phyloP scores from a whole-genome alignment of 2,329 filamentous ascomycete species.

The Chaetoscypha palmicola region DNA sequence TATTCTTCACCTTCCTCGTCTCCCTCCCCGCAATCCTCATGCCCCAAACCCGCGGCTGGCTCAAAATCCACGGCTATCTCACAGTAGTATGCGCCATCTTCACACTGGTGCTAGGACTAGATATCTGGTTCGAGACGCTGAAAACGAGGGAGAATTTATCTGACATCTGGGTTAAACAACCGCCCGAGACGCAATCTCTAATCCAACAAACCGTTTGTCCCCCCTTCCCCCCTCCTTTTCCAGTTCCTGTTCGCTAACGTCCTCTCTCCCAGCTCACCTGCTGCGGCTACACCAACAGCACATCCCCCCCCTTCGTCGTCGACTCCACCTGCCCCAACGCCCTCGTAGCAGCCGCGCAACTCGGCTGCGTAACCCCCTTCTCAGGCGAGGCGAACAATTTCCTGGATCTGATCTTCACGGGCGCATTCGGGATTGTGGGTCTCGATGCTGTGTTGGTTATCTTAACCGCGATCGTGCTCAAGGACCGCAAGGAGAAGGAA shows the following conservation, averaged over 20 bases:
- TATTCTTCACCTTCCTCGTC: slow-evolving; percentile 62
- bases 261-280: slow-evolving; percentile 56
- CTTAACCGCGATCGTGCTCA: slow-evolving; percentile 66
- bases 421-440: slow-evolving; percentile 71
- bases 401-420: slow-evolving; percentile 71
- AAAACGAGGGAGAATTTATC: slow-evolving; percentile 56
- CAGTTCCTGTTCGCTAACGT: slow-evolving; percentile 6
- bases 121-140: slow-evolving; percentile 68
- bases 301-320: slow-evolving; percentile 63
- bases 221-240: neutral
- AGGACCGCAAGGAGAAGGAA: slow-evolving; percentile 73
- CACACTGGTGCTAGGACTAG: slow-evolving; percentile 58
- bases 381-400: slow-evolving; percentile 62
- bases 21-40: slow-evolving; percentile 67
- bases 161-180: slow-evolving; percentile 53
- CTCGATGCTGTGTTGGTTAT: slow-evolving; percentile 63
- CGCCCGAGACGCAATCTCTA: slow-evolving; percentile 52
- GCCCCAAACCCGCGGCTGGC: slow-evolving; percentile 57
- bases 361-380: slow-evolving; percentile 63
- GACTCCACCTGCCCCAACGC: slow-evolving; percentile 63
- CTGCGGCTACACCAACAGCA: slow-evolving; percentile 72
- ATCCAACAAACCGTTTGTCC: slow-evolving; percentile 61
- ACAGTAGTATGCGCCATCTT: slow-evolving; percentile 55
- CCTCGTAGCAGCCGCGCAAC: slow-evolving; percentile 60
- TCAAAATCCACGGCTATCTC: slow-evolving; percentile 63